phyloP scores from a whole-genome alignment of 129 eudicot genomes.

The Centaurea solstitialis region DNA sequence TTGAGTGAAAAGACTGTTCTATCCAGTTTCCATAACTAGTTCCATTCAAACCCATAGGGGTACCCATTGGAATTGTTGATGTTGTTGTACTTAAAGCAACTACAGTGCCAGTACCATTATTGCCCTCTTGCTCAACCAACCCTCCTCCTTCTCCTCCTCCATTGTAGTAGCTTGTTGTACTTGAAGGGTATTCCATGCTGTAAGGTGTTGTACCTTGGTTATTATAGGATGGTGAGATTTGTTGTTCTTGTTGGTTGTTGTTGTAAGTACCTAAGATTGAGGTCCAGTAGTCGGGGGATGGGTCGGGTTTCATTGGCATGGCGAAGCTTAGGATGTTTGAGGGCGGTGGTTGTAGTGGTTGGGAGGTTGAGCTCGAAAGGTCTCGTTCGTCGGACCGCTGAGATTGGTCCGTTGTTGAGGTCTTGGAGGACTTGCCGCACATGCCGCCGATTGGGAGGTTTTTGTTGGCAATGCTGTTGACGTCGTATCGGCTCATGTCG shows the following conservation, averaged over 20 bases:
- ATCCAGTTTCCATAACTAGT: constrained; percentile 51
- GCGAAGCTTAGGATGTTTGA: constrained; percentile 37
- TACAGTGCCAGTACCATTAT: constrained; percentile 10
- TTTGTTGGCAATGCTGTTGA: constrained; percentile 66
- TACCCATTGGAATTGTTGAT: constrained; percentile 34
- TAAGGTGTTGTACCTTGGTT: constrained; percentile 44
- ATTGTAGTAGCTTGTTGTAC: constrained; percentile 18
- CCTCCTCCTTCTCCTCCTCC: background rate
- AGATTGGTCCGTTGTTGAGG: constrained; percentile 39
- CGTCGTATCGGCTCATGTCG: constrained; percentile 91
- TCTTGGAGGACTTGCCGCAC: constrained; percentile 54
- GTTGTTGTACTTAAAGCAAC: constrained; percentile 22
- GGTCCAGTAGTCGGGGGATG: constrained; percentile 40
- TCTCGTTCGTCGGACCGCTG: constrained; percentile 26
- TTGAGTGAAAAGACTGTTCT: constrained; percentile 47
- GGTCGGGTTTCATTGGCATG: constrained; percentile 58
- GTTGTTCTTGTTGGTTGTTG: constrained; percentile 29
- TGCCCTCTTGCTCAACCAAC: constrained; percentile 29
- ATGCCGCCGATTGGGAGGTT: constrained; percentile 72
- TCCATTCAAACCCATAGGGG: constrained; percentile 44
- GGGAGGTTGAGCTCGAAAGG: constrained; percentile 30
- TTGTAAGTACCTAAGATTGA: constrained; percentile 31
- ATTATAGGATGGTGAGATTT: background rate
- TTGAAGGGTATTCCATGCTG: constrained; percentile 40
- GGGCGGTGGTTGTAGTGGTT: constrained; percentile 16